A percentile compares a stretch with the other conserved stretches of the same genome.
Conservation (phyloP, 2,329 filamentous ascomycete species). For the Alternaria dauci region DNA sequence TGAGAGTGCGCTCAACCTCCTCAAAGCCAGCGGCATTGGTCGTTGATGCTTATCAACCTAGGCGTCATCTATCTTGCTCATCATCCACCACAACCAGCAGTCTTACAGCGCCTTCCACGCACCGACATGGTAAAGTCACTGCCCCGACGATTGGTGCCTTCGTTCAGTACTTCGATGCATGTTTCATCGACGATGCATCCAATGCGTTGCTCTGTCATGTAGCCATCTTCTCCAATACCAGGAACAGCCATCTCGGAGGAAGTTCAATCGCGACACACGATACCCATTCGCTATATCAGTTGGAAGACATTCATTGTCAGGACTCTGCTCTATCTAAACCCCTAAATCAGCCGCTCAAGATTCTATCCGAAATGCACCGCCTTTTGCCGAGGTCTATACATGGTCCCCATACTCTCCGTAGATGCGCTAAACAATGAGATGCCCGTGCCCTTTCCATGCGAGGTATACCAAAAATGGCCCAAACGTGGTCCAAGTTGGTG, state of each 20-base stretch:
- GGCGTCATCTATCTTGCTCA: conserved; percentile 34
- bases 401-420: conserved; percentile 4
- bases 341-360: conserved; percentile 17
- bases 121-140: background rate
- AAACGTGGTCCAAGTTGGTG: conserved; percentile 3
- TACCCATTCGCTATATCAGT: background rate
- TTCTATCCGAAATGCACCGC: conserved; percentile 33
- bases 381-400: conserved; percentile 25
- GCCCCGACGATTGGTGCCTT: background rate
- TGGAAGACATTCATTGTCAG: conserved; percentile 14
- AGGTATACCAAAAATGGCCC: conserved; percentile 15
- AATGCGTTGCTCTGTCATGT: conserved; percentile 31
- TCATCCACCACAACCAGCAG: conserved; percentile 12
- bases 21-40: conserved; percentile 38
- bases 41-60: conserved; percentile 40
- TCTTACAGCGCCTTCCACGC: background rate
- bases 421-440: conserved; percentile 21
- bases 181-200: conserved; percentile 19
- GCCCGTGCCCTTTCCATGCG: conserved; percentile 22
- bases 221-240: background rate
- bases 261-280: background rate
- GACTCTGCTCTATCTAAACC: conserved; percentile 20
- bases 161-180: background rate
- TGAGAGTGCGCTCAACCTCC: conserved; percentile 58
- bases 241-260: background rate